phyloP scores from a whole-genome alignment of 768 basidiomycete species.

The Phaffia tasmanica region DNA sequence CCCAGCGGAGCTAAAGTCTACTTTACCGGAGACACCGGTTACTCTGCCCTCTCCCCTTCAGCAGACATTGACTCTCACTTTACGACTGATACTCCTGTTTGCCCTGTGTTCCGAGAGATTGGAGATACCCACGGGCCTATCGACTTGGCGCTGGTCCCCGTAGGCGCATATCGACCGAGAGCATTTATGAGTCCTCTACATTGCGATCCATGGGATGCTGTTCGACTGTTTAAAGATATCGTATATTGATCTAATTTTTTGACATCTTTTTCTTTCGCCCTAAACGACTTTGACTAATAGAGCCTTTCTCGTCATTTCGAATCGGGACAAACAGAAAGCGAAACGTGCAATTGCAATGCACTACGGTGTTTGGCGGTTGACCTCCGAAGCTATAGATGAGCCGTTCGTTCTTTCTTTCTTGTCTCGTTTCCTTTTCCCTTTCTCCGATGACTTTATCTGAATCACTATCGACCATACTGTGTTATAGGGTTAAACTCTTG shows the following conservation, averaged over 20 bases:
- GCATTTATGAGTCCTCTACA: constrained; percentile 49
- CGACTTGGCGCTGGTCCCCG: constrained; percentile 56
- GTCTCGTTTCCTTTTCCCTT: not conserved
- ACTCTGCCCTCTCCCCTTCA: constrained; percentile 32
- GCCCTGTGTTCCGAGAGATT: constrained; percentile 64
- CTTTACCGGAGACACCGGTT: constrained; percentile 49
- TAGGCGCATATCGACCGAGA: constrained; percentile 51
- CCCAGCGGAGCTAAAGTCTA: constrained; percentile 33
- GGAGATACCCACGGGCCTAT: constrained; percentile 54
- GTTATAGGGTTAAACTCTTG: constrained; percentile 42
- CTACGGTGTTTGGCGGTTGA: constrained; percentile 44
- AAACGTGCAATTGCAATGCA: constrained; percentile 58
- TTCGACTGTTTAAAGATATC: constrained; percentile 55
- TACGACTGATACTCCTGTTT: constrained; percentile 40
- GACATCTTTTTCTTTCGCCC: not conserved
- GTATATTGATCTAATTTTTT: constrained; percentile 35
- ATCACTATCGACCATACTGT: not conserved
- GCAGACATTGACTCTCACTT: not conserved
- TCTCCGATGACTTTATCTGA: not conserved
- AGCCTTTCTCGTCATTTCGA: not conserved
- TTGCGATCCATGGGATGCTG: constrained; percentile 57
- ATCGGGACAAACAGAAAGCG: constrained; percentile 28
- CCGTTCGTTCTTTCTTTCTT: constrained; percentile 36
- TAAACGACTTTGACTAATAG: not conserved
- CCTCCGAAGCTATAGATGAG: constrained; percentile 44